Evolutionary conservation across 176 grass and related monocot genomes (phyloP), one percentile per base, ranked within the genome.

Genomic region (Carex littledalei): DNA sequence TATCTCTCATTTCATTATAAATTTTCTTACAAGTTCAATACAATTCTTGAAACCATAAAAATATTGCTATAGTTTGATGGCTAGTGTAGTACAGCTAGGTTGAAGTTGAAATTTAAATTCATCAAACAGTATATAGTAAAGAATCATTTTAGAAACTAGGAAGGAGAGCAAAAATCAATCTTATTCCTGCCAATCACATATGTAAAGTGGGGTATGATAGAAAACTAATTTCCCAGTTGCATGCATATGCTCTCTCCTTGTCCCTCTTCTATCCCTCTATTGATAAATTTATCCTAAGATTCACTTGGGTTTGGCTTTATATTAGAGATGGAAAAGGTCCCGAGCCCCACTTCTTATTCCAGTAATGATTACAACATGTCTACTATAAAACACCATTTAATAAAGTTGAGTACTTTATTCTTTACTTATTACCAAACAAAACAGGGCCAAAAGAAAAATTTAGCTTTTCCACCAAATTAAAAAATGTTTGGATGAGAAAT

Each of bases 251-350:
- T 57, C 6, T 78, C 74, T 34, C 13, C 20, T 10, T 76, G 72
- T 76, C 14, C 47, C 21, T 53, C 45, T 53, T 76, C 5, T 29
- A 76, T 15, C 20, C 9, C 72, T 76, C 49, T 54, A 26, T 54
- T 22, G 6, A 76, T 26, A 54, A 75, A 76, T 29, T 76, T 76
- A 76, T 57, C 26, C 26, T 78, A 78, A 78, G 74, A 32, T 78
- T 78, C 74, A 57, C 74, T 57, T 35, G 52, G 24, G 24, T 34
- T 78, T 56, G 74, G 52, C 24, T 34, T 78, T 57, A 78, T 78
- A 78, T 32, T 31, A 78, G 50, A 78, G 21, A 57, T 34, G 26
- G 29, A 57, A 77, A 57, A 78, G 12, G 74, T 17, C 14, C 52
- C 6, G 10, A 78, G 14, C 24, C 52, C 49, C 6, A 57, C 74